Evolutionary conservation across 371 early-diverging fungal species (phyloP).

Genomic region (Rhizopus stolonifer): DNA sequence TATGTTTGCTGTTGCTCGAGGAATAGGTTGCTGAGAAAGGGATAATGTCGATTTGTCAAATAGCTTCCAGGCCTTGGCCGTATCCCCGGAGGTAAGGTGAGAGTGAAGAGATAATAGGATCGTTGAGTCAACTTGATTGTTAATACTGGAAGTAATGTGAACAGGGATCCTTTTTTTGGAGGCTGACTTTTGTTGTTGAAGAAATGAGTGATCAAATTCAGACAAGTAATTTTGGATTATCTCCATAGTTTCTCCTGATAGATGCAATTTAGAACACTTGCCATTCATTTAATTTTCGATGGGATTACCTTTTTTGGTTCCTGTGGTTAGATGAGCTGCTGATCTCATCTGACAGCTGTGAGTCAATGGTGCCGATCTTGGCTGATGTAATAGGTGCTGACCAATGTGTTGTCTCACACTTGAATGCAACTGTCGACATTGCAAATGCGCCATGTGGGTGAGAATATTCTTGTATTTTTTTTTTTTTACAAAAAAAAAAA

Average conservation of each 20-base stretch:
- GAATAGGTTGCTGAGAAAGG: constrained; percentile 9
- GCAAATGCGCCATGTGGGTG: constrained; percentile 31
- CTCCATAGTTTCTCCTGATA: not conserved
- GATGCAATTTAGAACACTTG: no score
- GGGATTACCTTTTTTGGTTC: constrained; percentile 17
- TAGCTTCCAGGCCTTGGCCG: constrained; percentile 27
- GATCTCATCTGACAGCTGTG: constrained; percentile 19
- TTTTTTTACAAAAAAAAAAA: not conserved
- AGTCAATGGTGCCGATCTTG: constrained; percentile 21
- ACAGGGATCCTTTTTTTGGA: constrained; percentile 27
- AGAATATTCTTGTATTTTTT: not conserved
- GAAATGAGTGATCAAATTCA: constrained; percentile 9
- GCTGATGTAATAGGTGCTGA: constrained; percentile 29
- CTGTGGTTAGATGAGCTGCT: constrained; percentile 7
- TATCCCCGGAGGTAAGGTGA: constrained; percentile 16
- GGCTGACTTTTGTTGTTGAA: constrained; percentile 11
- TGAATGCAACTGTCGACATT: constrained; percentile 41
- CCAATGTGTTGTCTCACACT: constrained; percentile 20
- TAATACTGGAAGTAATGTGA: constrained; percentile 24
- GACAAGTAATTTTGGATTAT: not conserved
- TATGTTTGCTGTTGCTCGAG: constrained; percentile 18
- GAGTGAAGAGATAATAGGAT: constrained; percentile 25
- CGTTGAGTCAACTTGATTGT: constrained; percentile 24
- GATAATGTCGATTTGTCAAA: constrained; percentile 13
- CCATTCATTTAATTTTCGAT: not conserved